A percentile compares a stretch with the other conserved stretches of the same genome.
Evolutionary conservation across 768 basidiomycete species (phyloP).

Genomic region (Leucocoprinus sp.): DNA sequence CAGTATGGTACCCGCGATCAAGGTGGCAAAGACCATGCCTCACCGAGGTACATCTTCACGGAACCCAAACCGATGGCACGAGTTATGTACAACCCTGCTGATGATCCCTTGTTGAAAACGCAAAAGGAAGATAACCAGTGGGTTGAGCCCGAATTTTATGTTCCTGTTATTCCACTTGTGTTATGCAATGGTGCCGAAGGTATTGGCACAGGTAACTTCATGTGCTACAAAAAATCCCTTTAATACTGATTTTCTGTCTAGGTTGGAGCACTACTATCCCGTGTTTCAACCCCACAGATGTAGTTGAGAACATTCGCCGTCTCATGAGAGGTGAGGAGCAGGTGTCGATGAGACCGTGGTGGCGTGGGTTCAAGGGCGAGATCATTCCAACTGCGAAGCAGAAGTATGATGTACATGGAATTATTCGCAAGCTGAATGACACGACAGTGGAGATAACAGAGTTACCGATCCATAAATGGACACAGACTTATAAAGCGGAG

Average conservation of each 20-base stretch:
- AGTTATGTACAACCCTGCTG: slow-evolving; percentile 69
- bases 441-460: slow-evolving; percentile 94
- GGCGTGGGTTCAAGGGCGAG: slow-evolving; percentile 88
- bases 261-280: slow-evolving; percentile 96
- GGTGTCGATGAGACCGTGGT: slow-evolving; percentile 91
- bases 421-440: slow-evolving; percentile 68
- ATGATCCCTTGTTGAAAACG: slow-evolving; percentile 79
- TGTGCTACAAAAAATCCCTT: not conserved
- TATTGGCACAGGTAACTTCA: slow-evolving; percentile 80
- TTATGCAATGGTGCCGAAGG: slow-evolving; percentile 94
- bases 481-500: slow-evolving; percentile 84
- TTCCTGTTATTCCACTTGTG: slow-evolving; percentile 83
- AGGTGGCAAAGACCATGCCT: slow-evolving; percentile 96
- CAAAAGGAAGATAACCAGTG: slow-evolving; percentile 77
- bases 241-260: slow-evolving; percentile 19
- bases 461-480: slow-evolving; percentile 94
- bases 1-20: slow-evolving; percentile 92
- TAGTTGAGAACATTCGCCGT: slow-evolving; percentile 80
- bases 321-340: slow-evolving; percentile 82
- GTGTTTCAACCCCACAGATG: slow-evolving; percentile 85
- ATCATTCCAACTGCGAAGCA: slow-evolving; percentile 77
- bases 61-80: slow-evolving; percentile 67
- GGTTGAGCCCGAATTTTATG: slow-evolving; percentile 93
- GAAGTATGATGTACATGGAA: slow-evolving; percentile 77
- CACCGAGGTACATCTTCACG: slow-evolving; percentile 94